phyloP scores from a whole-genome alignment of 2,329 filamentous ascomycete species.

The Didymosphaeria variabile region DNA sequence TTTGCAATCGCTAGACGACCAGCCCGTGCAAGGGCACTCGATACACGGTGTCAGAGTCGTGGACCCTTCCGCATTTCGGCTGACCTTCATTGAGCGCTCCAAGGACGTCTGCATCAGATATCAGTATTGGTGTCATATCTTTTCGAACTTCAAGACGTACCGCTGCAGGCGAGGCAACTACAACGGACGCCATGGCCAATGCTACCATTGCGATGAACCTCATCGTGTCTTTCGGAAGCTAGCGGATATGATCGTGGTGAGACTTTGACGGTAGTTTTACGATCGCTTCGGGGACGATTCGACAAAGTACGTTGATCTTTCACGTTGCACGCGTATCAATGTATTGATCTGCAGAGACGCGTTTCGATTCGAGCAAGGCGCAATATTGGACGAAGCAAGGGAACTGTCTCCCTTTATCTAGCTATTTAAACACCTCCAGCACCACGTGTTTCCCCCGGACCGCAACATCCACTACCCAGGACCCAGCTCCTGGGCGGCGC shows the following conservation, averaged over 20 bases:
- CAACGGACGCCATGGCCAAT: conserved; percentile 27
- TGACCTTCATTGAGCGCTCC: conserved; percentile 28
- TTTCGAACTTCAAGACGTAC: conserved; percentile 22
- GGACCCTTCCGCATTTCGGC: conserved; percentile 25
- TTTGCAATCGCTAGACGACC: conserved; percentile 26
- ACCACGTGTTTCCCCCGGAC: conserved; percentile 3
- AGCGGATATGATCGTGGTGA: not conserved
- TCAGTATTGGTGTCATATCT: not conserved
- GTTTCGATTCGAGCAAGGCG: not conserved
- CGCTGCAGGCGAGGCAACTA: conserved; percentile 35
- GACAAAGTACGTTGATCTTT: not conserved
- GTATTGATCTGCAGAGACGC: not conserved
- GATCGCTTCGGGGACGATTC: no score
- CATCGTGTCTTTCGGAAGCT: conserved; percentile 26
- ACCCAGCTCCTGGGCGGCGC: conserved; percentile 17
- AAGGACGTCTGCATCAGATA: conserved; percentile 29
- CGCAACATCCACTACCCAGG: conserved; percentile 13
- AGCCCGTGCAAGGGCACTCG: conserved; percentile 38
- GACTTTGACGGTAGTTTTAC: no score
- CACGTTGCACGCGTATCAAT: not conserved
- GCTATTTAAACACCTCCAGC: conserved; percentile 2
- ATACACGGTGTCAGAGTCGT: conserved; percentile 26
- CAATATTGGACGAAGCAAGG: conserved; percentile 18
- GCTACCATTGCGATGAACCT: conserved; percentile 36
- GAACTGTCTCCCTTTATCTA: conserved; percentile 13